These are phyloP conservation scores for Leccinum arenicola DNA, from an alignment of 768 basidiomycete species.

Conservation along the genomic window DNA sequence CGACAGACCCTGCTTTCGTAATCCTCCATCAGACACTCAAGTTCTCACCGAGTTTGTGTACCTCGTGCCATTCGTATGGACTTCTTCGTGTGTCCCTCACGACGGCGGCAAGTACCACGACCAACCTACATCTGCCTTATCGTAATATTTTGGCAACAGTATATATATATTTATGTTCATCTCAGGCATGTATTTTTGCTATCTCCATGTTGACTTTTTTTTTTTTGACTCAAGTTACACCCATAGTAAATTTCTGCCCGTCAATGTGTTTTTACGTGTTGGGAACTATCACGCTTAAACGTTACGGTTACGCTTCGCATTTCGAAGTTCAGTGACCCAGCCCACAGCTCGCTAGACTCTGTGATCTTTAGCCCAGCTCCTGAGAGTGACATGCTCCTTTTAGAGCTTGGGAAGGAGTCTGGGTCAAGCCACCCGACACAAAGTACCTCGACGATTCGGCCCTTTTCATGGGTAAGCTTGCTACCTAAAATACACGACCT, in stretches of 20 bases:
- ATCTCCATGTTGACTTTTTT: constrained; percentile 5
- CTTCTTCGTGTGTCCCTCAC: neutral
- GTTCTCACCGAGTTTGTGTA: neutral
- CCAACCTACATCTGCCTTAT: constrained; percentile 1
- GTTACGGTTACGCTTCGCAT: neutral
- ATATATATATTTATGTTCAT: neutral
- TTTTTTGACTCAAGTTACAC: neutral
- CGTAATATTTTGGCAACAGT: neutral
- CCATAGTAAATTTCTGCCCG: neutral
- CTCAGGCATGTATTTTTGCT: constrained; percentile 19
- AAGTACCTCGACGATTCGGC: neutral
- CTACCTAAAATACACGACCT: constrained; percentile 2
- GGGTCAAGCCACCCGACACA: neutral
- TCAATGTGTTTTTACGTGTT: neutral
- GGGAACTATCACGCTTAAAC: neutral
- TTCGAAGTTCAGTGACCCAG: neutral
- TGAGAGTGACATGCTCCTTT: neutral
- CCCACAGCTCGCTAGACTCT: neutral
- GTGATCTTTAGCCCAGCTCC: neutral
- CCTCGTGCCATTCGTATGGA: neutral
- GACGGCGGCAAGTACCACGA: neutral
- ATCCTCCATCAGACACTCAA: neutral
- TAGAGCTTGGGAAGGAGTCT: neutral
- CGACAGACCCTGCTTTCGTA: neutral
- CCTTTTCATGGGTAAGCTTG: neutral